Conservation (phyloP, 208 protist genomes). For the Trypanosoma lewisi region DNA sequence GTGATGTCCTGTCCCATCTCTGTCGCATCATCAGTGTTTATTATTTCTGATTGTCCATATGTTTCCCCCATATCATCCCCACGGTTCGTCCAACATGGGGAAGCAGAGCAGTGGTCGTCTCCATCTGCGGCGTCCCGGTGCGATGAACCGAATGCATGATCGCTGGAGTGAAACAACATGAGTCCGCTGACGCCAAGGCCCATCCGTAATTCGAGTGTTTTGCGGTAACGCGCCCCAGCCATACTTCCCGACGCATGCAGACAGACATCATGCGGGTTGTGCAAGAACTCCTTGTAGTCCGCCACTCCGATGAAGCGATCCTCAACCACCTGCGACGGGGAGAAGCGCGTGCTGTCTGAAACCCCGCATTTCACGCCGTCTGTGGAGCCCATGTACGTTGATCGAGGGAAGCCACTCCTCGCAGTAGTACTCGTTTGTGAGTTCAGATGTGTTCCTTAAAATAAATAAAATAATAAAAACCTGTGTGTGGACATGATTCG, state of each 20-base stretch:
- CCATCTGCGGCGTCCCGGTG: constrained; percentile 1
- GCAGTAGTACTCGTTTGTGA: neutral
- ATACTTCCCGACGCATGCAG: neutral
- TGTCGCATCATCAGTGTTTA: neutral
- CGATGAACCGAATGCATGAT: neutral
- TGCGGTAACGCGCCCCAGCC: constrained; percentile 20
- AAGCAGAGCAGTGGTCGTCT: neutral
- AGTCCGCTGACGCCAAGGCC: constrained; percentile 18
- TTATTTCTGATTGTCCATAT: neutral
- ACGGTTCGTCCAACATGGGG: neutral
- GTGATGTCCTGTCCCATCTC: neutral
- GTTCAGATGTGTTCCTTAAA: neutral
- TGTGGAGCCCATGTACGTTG: neutral
- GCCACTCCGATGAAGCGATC: constrained; percentile 31
- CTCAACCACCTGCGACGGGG: neutral
- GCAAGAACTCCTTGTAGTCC: constrained; percentile 26
- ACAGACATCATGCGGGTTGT: constrained; percentile 6
- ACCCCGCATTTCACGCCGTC: neutral
- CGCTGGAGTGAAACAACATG: constrained; percentile 15
- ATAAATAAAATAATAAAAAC: neutral
- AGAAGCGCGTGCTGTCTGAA: constrained; percentile 3
- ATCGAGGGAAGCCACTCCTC: neutral
- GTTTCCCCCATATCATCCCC: neutral
- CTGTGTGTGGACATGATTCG: neutral
- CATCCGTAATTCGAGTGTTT: constrained; percentile 21